Evolutionary conservation across 331 rosid genomes (phyloP), one percentile per base, ranked within the genome.

Genomic region (Pyracantha coccinea): DNA sequence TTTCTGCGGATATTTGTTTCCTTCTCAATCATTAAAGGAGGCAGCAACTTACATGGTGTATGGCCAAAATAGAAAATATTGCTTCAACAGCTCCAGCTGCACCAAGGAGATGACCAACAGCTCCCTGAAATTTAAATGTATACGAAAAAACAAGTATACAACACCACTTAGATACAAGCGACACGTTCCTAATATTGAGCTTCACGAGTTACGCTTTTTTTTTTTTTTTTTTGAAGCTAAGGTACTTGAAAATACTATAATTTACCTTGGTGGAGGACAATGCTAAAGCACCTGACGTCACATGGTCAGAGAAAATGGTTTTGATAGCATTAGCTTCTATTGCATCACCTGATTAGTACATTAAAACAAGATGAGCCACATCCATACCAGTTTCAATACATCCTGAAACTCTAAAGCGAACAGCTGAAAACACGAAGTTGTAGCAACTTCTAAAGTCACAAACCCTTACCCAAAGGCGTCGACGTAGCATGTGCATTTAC

Each of bases 11-110:
- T 69, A 11, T 47, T 24, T 41, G 55, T 35, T 23, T 3, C 19
- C 9, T 9, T 58, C 28, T 0, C 21, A 14, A 21, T 24, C 68
- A 41, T 25, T 25, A 60, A 60, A 41, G 35, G 28, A 60, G n/a
- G n/a, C n/a, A n/a, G 58, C 32, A 60, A 60, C 91, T 83, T 78
- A 88, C 98, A 75, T 82, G 84, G 66, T 68, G 77, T 76, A 94
- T 77, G 69, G 97, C 91, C 79, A 92, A 88, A 80, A 94, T 84
- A 55, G 99, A 66, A 85, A 92, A 94, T 65, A 94, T 92, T 68
- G 99, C 99, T 90, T 94, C 99, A 73, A 94, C 96, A 63, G 97
- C 99, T 66, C 96, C 96, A 78, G 99, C 91, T 61, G 97, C 99
- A 69, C 97, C 97, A n/a, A 92, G 92, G 54, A 94, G 96, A 88